A percentile compares a stretch with the other conserved stretches of the same genome.
Evolutionary conservation across 305 asterid species (phyloP).

Genomic region (Petunia hybrid): DNA sequence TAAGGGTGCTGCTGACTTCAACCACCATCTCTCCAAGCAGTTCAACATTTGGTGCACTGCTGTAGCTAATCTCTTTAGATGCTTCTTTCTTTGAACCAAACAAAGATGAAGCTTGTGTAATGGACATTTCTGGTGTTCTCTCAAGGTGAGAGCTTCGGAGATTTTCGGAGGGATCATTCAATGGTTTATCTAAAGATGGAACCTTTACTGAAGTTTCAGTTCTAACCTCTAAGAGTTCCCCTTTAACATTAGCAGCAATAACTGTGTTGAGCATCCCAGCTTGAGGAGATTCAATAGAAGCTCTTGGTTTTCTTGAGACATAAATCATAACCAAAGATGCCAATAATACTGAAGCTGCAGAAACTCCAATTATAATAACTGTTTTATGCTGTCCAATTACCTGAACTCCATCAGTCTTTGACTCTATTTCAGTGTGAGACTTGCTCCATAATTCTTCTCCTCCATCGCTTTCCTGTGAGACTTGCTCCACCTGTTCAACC

Average conservation of each 20-base stretch:
- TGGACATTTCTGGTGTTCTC: neutral
- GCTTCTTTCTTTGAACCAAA: constrained; percentile 40
- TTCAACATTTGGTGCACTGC: constrained; percentile 57
- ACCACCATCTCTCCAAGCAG: constrained; percentile 69
- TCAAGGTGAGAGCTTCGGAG: constrained; percentile 3
- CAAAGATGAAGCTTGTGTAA: constrained; percentile 36
- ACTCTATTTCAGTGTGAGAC: constrained; percentile 33
- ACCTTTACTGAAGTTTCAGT: constrained; percentile 45
- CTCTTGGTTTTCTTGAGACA: constrained; percentile 39
- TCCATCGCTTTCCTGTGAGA: constrained; percentile 19
- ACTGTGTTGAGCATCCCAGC: constrained; percentile 32
- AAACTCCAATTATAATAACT: constrained; percentile 39
- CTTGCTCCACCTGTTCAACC: neutral
- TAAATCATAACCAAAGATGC: constrained; percentile 47
- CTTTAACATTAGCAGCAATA: constrained; percentile 34
- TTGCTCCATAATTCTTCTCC: neutral
- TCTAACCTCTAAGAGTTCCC: constrained; percentile 34
- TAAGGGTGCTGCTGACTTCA: constrained; percentile 42
- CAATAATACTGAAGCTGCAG: constrained; percentile 35
- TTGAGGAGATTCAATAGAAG: constrained; percentile 35
- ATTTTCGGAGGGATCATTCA: neutral
- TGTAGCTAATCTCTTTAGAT: constrained; percentile 30
- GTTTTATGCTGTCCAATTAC: constrained; percentile 35
- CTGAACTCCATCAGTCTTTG: neutral
- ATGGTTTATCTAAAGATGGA: constrained; percentile 27